Evolutionary conservation across 2,329 filamentous ascomycete genomes (phyloP).

Genomic region (Zymoseptoria brevis): DNA sequence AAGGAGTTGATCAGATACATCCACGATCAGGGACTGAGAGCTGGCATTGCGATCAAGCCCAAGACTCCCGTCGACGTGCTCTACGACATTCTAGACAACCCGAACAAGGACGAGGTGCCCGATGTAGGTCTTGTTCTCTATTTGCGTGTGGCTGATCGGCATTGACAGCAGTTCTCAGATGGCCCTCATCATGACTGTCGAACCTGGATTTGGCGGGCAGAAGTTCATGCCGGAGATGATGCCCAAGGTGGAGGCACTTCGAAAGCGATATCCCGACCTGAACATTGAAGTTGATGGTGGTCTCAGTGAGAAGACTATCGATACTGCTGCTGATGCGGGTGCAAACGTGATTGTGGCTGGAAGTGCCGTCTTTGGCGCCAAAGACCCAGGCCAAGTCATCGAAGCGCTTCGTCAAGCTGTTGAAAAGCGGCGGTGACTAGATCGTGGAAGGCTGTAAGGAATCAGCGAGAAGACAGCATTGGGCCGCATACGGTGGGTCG

Average conservation of each 20-base stretch:
- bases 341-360: constrained; percentile 98
- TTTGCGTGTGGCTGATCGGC: not conserved
- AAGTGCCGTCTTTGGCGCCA: constrained; percentile 87
- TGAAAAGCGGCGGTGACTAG: constrained; percentile 47
- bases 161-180: constrained; percentile 52
- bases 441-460: constrained; percentile 14
- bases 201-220: constrained; percentile 94
- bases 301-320: constrained; percentile 78
- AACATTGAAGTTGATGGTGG: constrained; percentile 98
- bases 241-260: constrained; percentile 81
- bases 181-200: constrained; percentile 96
- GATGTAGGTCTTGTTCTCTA: constrained; percentile 60
- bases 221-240: constrained; percentile 97
- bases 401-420: constrained; percentile 71
- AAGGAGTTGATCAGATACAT: constrained; percentile 84
- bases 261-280: constrained; percentile 76
- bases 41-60: constrained; percentile 93
- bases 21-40: constrained; percentile 77
- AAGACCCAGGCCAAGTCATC: constrained; percentile 83
- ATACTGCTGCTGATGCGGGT: constrained; percentile 86
- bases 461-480: constrained; percentile 12
- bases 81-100: constrained; percentile 75
- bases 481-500: not conserved
- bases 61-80: constrained; percentile 84
- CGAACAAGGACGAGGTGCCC: constrained; percentile 66